Conservation (phyloP, 257 asterid genomes). For the Gentiana dahurica region DNA sequence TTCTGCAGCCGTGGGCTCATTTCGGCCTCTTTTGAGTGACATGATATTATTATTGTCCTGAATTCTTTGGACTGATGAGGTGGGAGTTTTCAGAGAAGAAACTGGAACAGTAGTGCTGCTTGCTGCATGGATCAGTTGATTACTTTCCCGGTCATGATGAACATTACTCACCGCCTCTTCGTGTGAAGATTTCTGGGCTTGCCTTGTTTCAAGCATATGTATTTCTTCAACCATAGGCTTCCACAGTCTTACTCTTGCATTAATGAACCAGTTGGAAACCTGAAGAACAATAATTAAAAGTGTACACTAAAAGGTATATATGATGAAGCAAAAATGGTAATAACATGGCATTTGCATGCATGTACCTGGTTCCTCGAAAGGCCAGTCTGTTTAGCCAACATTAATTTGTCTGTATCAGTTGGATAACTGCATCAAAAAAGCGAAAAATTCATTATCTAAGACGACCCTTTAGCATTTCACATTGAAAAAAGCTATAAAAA, state of each 20-base stretch:
- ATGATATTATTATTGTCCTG: slow-evolving; percentile 18
- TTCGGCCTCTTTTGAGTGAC: slow-evolving; percentile 44
- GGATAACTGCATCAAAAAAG: slow-evolving; percentile 58
- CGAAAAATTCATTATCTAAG: background rate
- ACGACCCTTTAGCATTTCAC: too few species aligned
- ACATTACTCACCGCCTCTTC: slow-evolving; percentile 23
- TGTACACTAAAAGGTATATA: background rate
- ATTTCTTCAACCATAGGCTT: slow-evolving; percentile 99
- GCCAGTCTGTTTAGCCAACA: slow-evolving; percentile 93
- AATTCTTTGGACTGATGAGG: slow-evolving; percentile 30
- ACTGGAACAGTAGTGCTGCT: slow-evolving; percentile 17
- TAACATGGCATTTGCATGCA: background rate
- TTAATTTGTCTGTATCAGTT: slow-evolving; percentile 73
- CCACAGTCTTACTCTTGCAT: slow-evolving; percentile 94
- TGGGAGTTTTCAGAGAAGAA: slow-evolving; percentile 33
- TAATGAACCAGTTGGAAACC: slow-evolving; percentile 98
- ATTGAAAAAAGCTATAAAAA: background rate
- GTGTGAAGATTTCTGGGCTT: slow-evolving; percentile 39
- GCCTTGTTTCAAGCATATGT: slow-evolving; percentile 76
- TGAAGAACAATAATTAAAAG: slow-evolving; percentile 13
- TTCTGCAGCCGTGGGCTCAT: slow-evolving; percentile 12
- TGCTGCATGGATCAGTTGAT: slow-evolving; percentile 15
- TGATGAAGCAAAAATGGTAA: too few species aligned
- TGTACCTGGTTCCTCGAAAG: slow-evolving; percentile 90
- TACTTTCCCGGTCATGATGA: slow-evolving; percentile 8